Percentiles rank a stretch among this genome's conserved stretches.
Conservation (phyloP, 2,329 filamentous ascomycete species). For the Pseudogymnoascus verrucosus region DNA sequence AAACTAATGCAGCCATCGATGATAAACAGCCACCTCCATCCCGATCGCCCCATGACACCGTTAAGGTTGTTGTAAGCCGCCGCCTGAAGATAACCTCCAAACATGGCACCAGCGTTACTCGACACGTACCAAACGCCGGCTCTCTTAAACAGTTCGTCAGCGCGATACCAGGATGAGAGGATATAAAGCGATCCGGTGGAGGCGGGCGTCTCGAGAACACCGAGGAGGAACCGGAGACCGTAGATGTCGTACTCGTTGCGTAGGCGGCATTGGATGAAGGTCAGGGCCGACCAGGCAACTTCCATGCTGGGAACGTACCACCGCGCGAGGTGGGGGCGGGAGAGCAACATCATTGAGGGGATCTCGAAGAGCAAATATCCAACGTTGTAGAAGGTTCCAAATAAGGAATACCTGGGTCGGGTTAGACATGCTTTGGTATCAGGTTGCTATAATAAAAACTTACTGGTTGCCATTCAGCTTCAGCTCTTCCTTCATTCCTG, state of each 20-base stretch:
- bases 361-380: constrained; percentile 4
- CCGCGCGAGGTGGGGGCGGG: background rate
- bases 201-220: background rate
- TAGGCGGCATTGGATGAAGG: background rate
- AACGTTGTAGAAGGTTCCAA: constrained; percentile 2
- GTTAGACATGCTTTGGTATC: background rate
- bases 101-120: constrained; percentile 3
- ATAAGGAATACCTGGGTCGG: constrained; percentile 6
- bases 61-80: constrained; percentile 22
- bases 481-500: constrained; percentile 41
- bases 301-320: constrained; percentile 10
- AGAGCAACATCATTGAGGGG: background rate
- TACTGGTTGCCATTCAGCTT: constrained; percentile 36
- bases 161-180: constrained; percentile 12
- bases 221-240: constrained; percentile 8
- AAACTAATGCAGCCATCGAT: constrained; percentile 24
- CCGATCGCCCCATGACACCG: constrained; percentile 19
- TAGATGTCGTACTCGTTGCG: constrained; percentile 9
- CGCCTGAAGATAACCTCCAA: constrained; percentile 18
- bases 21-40: constrained; percentile 26
- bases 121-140: background rate
- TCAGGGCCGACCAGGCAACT: constrained; percentile 2
- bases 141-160: background rate
- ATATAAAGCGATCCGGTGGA: constrained; percentile 9
- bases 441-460: background rate